phyloP scores from a whole-genome alignment of 768 basidiomycete species.

The Trametes coccinea region DNA sequence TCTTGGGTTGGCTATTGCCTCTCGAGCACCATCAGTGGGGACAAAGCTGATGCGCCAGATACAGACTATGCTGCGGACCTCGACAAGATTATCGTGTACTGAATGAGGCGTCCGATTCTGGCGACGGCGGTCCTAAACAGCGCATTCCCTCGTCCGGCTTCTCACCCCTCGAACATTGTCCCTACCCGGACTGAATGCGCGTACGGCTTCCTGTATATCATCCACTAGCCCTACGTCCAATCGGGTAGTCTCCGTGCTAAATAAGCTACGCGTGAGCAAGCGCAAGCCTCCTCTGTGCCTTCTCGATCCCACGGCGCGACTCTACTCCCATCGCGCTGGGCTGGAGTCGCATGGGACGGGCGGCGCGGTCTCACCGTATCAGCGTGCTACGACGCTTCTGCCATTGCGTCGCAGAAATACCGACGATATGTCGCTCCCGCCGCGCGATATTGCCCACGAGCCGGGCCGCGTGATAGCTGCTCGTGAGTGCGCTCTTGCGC shows the following conservation, averaged over 20 bases:
- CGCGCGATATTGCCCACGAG: neutral
- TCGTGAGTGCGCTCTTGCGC: neutral
- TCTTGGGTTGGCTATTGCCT: too few species aligned
- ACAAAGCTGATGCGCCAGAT: too few species aligned
- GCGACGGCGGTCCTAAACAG: neutral
- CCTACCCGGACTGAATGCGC: neutral
- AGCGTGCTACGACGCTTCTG: neutral
- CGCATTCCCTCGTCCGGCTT: slow-evolving; percentile 1
- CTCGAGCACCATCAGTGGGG: too few species aligned
- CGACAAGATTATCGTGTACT: slow-evolving; percentile 62
- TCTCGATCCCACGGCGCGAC: neutral
- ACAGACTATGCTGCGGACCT: slow-evolving; percentile 59
- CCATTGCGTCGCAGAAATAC: neutral
- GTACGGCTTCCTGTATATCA: neutral
- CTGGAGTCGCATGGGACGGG: neutral
- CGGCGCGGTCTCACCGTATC: slow-evolving; percentile 1
- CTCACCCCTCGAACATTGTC: neutral
- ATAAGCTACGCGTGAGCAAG: slow-evolving; percentile 2
- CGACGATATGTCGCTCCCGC: slow-evolving; percentile 2
- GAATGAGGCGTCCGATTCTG: slow-evolving; percentile 1
- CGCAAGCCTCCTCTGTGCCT: neutral
- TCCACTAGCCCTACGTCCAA: neutral
- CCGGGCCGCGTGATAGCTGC: neutral
- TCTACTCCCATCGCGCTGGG: neutral
- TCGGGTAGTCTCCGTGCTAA: slow-evolving; percentile 4